Conservation (phyloP, 2,329 filamentous ascomycete species). For the Fusarium euwallaceae region DNA sequence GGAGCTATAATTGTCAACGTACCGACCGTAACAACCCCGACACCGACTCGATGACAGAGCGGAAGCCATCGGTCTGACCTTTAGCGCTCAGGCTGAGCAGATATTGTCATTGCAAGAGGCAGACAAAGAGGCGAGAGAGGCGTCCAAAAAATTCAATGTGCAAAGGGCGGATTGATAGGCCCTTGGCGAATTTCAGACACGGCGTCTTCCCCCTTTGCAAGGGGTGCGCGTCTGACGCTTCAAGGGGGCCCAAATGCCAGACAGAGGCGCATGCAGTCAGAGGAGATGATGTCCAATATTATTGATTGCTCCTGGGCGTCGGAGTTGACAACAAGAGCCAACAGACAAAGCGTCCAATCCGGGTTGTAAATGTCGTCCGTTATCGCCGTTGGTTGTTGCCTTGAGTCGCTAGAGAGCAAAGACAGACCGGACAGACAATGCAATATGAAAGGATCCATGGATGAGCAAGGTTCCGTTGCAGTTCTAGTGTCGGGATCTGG, state of each 20-base stretch:
- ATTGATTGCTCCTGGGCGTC: conserved; percentile 15
- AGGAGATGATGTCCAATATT: conserved; percentile 22
- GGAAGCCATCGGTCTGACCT: neutral
- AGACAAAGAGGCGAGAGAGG: conserved; percentile 15
- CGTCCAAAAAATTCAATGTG: conserved; percentile 1
- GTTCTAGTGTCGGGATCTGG: conserved; percentile 20
- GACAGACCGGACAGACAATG: neutral
- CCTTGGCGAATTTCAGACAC: conserved; percentile 38
- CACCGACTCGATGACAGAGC: conserved; percentile 7
- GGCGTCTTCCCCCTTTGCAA: conserved; percentile 40
- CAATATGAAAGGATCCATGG: conserved; percentile 14
- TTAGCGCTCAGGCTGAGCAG: neutral
- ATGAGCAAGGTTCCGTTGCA: conserved; percentile 27
- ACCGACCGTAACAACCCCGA: neutral
- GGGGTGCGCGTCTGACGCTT: conserved; percentile 33
- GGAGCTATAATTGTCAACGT: conserved; percentile 18
- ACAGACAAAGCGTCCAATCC: neutral
- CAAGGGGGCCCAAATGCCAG: conserved; percentile 43
- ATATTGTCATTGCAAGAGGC: neutral
- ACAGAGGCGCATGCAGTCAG: conserved; percentile 26
- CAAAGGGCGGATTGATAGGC: conserved; percentile 16
- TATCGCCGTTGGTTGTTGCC: neutral
- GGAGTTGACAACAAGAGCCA: conserved; percentile 4
- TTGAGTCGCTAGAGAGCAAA: neutral
- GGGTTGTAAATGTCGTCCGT: neutral